Evolutionary conservation across 208 protist genomes (phyloP).

Genomic region (Acanthamoeba sp.): DNA sequence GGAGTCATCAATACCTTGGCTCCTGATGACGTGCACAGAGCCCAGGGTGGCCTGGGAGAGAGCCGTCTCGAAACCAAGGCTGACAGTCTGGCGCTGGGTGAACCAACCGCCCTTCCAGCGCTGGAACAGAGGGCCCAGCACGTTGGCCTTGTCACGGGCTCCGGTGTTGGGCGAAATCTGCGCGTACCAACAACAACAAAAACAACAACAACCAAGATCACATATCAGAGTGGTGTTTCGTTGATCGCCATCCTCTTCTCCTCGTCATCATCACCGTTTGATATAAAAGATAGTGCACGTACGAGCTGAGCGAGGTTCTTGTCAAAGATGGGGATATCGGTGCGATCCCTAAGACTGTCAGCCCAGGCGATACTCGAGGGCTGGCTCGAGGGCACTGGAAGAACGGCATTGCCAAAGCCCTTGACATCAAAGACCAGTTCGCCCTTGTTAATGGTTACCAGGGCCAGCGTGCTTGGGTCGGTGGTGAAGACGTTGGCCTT

Average conservation of each 20-base stretch:
- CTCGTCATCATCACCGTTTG: no score
- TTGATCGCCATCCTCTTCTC: no score
- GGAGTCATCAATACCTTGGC: not conserved
- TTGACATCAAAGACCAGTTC: slow-evolving; percentile 33
- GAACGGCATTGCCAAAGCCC: not conserved
- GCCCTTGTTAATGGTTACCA: slow-evolving; percentile 54
- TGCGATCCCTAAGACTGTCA: not conserved
- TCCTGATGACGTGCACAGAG: slow-evolving; percentile 34
- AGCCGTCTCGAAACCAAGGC: slow-evolving; percentile 20
- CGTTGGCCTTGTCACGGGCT: not conserved
- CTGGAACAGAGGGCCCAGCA: slow-evolving; percentile 69
- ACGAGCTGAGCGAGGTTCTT: slow-evolving; percentile 34
- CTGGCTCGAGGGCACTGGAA: not conserved
- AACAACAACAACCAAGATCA: no score
- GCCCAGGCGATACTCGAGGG: slow-evolving; percentile 64
- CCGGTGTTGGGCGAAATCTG: slow-evolving; percentile 68
- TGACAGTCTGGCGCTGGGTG: slow-evolving; percentile 63
- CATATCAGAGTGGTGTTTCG: no score
- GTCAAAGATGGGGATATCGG: not conserved
- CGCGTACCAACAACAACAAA: not conserved
- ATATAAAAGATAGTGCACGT: not conserved
- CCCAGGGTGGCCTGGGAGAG: slow-evolving; percentile 7
- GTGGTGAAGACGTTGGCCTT: slow-evolving; percentile 35
- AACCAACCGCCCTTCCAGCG: slow-evolving; percentile 70
- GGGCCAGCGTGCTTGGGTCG: not conserved